A percentile compares a stretch with the other conserved stretches of the same genome.
phyloP scores from a whole-genome alignment of 2,329 filamentous ascomycete species.

The Aspergillus jensenii region DNA sequence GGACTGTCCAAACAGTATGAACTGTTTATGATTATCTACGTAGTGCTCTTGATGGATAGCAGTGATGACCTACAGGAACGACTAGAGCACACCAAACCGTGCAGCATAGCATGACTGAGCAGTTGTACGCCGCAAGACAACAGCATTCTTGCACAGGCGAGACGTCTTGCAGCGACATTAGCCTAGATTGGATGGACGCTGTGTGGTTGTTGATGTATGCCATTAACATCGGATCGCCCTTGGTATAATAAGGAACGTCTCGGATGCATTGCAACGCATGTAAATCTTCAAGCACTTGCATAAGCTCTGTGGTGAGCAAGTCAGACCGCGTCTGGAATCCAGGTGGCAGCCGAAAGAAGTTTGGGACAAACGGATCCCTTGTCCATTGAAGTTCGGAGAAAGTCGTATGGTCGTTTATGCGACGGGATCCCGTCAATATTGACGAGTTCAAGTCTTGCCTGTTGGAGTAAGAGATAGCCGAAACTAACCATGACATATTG shows the following conservation, averaged over 20 bases:
- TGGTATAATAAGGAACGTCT: neutral
- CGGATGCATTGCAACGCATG: slow-evolving; percentile 6
- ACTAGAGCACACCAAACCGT: slow-evolving; percentile 6
- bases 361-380: neutral
- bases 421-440: neutral
- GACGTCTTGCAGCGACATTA: neutral
- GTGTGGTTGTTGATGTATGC: slow-evolving; percentile 3
- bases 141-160: neutral
- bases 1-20: too few species aligned
- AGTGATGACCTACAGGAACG: neutral
- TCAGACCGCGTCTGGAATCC: neutral
- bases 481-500: too few species aligned
- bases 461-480: neutral
- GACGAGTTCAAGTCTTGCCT: slow-evolving; percentile 9
- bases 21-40: neutral
- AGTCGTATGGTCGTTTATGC: neutral
- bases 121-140: slow-evolving; percentile 3
- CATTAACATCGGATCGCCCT: neutral
- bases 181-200: slow-evolving; percentile 3
- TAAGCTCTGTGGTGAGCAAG: neutral
- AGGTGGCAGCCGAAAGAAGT: neutral
- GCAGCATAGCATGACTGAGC: slow-evolving; percentile 6
- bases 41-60: too few species aligned
- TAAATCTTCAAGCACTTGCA: neutral
- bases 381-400: slow-evolving; percentile 1